Percentiles rank a stretch among this genome's conserved stretches.
phyloP scores from a whole-genome alignment of 179 eudicot species.

The Carnegiea gigantea region DNA sequence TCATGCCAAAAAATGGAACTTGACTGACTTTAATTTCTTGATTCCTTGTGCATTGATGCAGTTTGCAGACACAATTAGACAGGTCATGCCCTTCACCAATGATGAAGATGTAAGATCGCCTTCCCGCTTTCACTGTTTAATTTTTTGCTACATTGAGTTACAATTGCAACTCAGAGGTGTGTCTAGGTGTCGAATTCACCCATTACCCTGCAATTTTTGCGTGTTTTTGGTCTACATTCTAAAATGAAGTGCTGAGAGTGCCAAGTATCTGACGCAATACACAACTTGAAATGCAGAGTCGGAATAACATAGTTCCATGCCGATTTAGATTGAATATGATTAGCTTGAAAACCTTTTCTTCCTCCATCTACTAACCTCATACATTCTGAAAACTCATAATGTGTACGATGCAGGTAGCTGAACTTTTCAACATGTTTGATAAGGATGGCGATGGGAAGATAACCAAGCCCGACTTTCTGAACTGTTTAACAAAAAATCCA shows the following conservation, averaged over 20 bases:
- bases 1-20: neutral
- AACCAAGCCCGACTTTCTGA: conserved; percentile 57
- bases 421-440: conserved; percentile 64
- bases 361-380: neutral
- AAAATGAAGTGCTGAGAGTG: too few relatives aligned
- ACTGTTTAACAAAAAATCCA: conserved; percentile 68
- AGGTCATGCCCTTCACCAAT: conserved; percentile 46
- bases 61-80: conserved; percentile 58
- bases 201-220: too few relatives aligned
- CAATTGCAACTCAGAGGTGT: too few relatives aligned
- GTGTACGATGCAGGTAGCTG: conserved; percentile 42
- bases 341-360: neutral
- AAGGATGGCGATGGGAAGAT: conserved; percentile 59
- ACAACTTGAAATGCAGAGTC: neutral
- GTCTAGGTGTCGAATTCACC: too few relatives aligned
- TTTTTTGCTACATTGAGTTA: neutral
- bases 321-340: neutral
- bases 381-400: neutral
- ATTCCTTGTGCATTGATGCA: conserved; percentile 36
- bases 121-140: neutral
- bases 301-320: neutral
- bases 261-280: too few relatives aligned
- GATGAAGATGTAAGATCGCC: conserved; percentile 47
- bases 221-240: neutral
- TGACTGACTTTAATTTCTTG: neutral